Evolutionary conservation across 192 early-diverging fungal species (phyloP), one percentile per base, ranked within the genome.

Genomic region (Coemansia sp.): DNA sequence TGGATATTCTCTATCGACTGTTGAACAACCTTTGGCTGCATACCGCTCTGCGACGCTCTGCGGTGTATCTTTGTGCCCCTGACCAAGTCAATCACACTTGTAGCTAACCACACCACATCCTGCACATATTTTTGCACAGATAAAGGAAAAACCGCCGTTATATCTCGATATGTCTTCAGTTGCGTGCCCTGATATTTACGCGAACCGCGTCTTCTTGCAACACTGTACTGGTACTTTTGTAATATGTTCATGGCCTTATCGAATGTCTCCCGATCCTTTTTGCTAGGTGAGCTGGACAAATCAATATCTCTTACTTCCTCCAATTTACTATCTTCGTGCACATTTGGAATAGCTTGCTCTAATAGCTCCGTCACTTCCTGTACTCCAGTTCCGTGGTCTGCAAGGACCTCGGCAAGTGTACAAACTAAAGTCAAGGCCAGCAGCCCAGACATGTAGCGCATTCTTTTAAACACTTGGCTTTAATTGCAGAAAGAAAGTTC

Each of bases 1-100:
- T 28, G 12, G 24, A 81, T 19, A 14, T 48, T 49, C 16, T 32
- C 52, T 2, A 66, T 32, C 24, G 73, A 61, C 51, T 65, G 16
- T 44, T 49, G 54, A 4, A 81, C 56, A 0, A 31, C 34, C 23
- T 49, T 48, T 7, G 70, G 65, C 67, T 14, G 50, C 30, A n/a
- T 16, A 19, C 16, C 51, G 14, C 18, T 18, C 16, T 30, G 49
- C 19, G 21, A 27, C 30, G 21, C 27, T 24, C 48, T n/a, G 50
- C 59, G 57, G 16, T 24, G 28, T 22, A 22, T 54, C 21, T n/a
- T 31, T 21, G 5, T 47, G 44, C 30, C 27, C 22, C 38, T 30
- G 7, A 10, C 38, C 16, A 57, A 19, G 0, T 56, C 55, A 54
- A 68, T 28, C 30, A 48, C 21, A 22, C 50, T 18, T 24, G 51